A percentile compares a stretch with the other conserved stretches of the same genome.
phyloP scores from a whole-genome alignment of 169 alveolate genomes.

The Plasmodium blacklocki region DNA sequence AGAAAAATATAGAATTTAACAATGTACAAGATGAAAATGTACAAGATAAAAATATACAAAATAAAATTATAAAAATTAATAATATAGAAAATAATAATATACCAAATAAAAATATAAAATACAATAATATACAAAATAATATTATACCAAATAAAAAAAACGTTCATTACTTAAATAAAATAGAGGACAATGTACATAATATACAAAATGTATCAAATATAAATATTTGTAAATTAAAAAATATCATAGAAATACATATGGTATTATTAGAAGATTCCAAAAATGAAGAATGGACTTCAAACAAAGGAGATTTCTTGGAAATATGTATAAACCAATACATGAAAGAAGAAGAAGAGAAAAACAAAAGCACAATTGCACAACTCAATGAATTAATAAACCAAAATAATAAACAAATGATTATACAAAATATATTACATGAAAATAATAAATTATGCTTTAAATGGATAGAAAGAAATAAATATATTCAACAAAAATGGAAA shows the following conservation, averaged over 20 bases:
- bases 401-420: neutral
- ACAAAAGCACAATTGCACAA: neutral
- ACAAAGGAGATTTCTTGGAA: slow-evolving; percentile 7
- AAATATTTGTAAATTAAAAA: neutral
- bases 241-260: slow-evolving; percentile 7
- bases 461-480: neutral
- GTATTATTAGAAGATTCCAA: neutral
- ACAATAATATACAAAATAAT: no score
- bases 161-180: no score
- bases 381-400: neutral
- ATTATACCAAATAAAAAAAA: no score
- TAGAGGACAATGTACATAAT: no score
- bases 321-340: neutral
- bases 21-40: no score
- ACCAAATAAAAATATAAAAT: no score
- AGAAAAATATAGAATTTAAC: no score
- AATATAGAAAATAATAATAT: no score
- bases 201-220: no score
- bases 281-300: slow-evolving; percentile 2
- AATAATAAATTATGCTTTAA: neutral
- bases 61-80: no score
- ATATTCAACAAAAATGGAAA: neutral
- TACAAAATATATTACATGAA: neutral
- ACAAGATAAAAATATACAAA: no score
- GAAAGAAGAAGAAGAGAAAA: neutral